Evolutionary conservation across 2,329 filamentous ascomycete genomes (phyloP), one percentile per base, ranked within the genome.

Genomic region (Sporothrix mexicana): DNA sequence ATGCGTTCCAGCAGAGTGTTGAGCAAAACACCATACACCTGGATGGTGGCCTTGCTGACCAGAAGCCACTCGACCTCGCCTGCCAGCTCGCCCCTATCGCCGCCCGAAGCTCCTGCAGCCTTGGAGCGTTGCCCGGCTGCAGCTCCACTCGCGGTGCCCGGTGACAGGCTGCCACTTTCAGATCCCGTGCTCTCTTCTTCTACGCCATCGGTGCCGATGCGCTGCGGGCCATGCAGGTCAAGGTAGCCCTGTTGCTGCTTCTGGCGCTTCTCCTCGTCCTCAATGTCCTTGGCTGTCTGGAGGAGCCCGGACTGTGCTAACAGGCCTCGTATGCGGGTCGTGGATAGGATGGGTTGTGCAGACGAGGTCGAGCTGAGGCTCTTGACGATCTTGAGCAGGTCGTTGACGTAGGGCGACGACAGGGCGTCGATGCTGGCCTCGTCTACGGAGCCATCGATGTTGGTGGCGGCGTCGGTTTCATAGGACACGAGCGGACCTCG

Each of bases 51-150:
- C 81, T 98, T 99, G 81, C 92, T 93, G 43, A 97, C 88, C 17
- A 98, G 85, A 30, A 98, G 83, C 96, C 96, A 98, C 81, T 97
- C 92, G 68, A 98, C 87, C 78, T 98, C 93, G 69, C 88, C 86
- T 79, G 94, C 91, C 78, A 93, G 92, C 20, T 84, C 83, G 73
- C 78, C 84, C 76, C 83, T 85, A 12, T 71, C 61, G 4, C 13
- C 13, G 47, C 47, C 47, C 47, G 47, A n/a, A 13, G 13, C 41
- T 36, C 36, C 61, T 51, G 61, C 20, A 15, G 62, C 45, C 13
- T 64, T 41, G 17, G 68, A 36, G 23, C 30, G 53, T 49, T 41
- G 70, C 20, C 69, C 69, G 5, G 55, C 13, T 2, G 25, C 51
- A 5, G 45, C 30, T 36, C 30, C 25, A 13, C 66, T 30, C 3